Conservation (phyloP, 2,329 filamentous ascomycete species). For the Colletotrichum liaoningense region DNA sequence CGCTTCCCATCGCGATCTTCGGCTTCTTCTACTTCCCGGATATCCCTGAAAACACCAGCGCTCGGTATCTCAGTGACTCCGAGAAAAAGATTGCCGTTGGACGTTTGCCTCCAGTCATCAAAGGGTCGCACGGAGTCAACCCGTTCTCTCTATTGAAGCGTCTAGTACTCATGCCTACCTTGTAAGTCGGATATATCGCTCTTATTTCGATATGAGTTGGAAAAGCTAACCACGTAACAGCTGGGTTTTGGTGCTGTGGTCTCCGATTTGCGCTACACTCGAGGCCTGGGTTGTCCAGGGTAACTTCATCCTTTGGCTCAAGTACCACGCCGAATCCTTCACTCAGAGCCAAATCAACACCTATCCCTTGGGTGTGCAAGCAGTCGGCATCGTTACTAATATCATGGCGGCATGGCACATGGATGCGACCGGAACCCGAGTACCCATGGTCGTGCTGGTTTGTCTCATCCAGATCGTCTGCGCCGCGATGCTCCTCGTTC, state of each 20-base stretch:
- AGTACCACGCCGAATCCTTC: conserved; percentile 39
- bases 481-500: conserved; percentile 47
- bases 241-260: conserved; percentile 47
- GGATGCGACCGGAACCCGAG: conserved; percentile 47
- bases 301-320: conserved; percentile 45
- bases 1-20: conserved; percentile 62
- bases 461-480: conserved; percentile 46
- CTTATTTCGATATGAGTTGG: no score
- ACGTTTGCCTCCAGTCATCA: conserved; percentile 43
- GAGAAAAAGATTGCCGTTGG: conserved; percentile 53
- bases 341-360: conserved; percentile 49
- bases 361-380: conserved; percentile 51
- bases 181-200: conserved; percentile 38
- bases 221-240: conserved; percentile 19
- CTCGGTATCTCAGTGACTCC: conserved; percentile 44
- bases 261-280: conserved; percentile 47
- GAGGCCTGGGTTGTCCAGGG: conserved; percentile 45
- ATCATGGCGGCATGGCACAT: conserved; percentile 50
- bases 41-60: conserved; percentile 53
- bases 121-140: conserved; percentile 40
- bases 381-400: conserved; percentile 45
- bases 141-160: conserved; percentile 39
- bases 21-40: conserved; percentile 63
- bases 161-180: conserved; percentile 35
- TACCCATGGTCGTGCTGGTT: conserved; percentile 48